Evolutionary conservation across 2,329 filamentous ascomycete species (phyloP), one percentile per base, ranked within the genome.

Genomic region (Chaetomium strumarium): DNA sequence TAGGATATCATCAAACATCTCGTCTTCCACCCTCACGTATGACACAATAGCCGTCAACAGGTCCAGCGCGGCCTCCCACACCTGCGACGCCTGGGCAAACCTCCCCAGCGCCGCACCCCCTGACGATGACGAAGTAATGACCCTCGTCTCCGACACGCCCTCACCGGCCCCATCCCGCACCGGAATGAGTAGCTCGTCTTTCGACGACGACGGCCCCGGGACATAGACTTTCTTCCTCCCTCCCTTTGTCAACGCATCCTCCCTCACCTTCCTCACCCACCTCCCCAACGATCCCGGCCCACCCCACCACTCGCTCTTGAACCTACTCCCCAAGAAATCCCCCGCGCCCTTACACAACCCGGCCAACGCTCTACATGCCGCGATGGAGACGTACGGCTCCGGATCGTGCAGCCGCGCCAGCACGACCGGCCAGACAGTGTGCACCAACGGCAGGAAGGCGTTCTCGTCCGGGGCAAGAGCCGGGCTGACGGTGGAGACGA

Each of bases 401-500:
- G 70, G 58, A 58, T 90, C 87, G 58, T 83, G 79, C 6, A 90
- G 72, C 20, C 84, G 77, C n/a, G 77, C 75, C 1, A 85, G 72
- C 5, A 96, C 72, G 7, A 95, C 85, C 0, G 91, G 90, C 92
- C 92, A 99, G 8, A 97, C 75, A 3, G 86, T 85, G 68, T 97
- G 93, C 60, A 97, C 83, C 0, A 97, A 77, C 0, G 93, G 93
- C 1, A 99, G 72, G 66, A 96, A 96, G 0, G 83, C 81, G 56
- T 91, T 84, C 65, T 96, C 87, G 59, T 96, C 84, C 3, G 75
- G 76, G 0, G 86, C 80, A 3, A 99, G 79, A 1, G 87, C 78
- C 1, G 85, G 80, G 5, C 86, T 79, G 3, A 90, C 85, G 0
- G 84, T 89, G 24, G 78, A 73, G 12, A 97, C 79, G 6, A 97